A percentile compares a stretch with the other conserved stretches of the same genome.
Evolutionary conservation across 2,329 filamentous ascomycete genomes (phyloP).

Genomic region (Apiospora phragmitis): DNA sequence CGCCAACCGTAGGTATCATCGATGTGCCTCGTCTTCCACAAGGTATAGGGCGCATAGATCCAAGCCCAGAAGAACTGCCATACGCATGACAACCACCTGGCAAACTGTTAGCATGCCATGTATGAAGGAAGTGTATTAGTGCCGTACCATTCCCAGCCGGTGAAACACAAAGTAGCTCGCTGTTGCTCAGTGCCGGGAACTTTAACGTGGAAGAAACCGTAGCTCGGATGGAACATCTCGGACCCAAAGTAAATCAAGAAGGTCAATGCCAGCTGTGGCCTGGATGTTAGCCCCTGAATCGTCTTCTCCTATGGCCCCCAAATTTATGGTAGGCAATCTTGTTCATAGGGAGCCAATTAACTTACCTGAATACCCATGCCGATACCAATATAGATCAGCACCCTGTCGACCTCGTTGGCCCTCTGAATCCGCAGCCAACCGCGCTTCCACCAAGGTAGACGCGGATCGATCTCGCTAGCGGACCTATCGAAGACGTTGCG

Average conservation of each 20-base stretch:
- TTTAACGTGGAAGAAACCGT: slow-evolving; percentile 62
- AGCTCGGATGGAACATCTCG: slow-evolving; percentile 63
- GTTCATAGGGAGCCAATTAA: no score
- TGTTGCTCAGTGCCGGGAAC: slow-evolving; percentile 53
- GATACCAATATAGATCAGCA: slow-evolving; percentile 49
- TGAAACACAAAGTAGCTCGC: slow-evolving; percentile 40
- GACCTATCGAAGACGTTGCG: slow-evolving; percentile 22
- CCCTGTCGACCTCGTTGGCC: slow-evolving; percentile 48
- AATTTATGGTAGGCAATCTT: slow-evolving; percentile 31
- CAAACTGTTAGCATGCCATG: background rate
- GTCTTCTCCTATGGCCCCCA: background rate
- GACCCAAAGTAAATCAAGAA: slow-evolving; percentile 64
- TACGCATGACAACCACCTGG: slow-evolving; percentile 60
- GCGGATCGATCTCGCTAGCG: background rate
- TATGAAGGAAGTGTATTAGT: background rate
- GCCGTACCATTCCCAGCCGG: slow-evolving; percentile 65
- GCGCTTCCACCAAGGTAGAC: slow-evolving; percentile 15
- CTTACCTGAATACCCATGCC: slow-evolving; percentile 50
- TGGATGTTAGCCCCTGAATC: slow-evolving; percentile 19
- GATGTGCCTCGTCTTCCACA: slow-evolving; percentile 62
- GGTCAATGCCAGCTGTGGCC: slow-evolving; percentile 55
- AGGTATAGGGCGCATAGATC: slow-evolving; percentile 59
- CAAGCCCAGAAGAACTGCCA: slow-evolving; percentile 68
- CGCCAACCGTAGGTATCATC: slow-evolving; percentile 68
- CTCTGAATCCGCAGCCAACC: slow-evolving; percentile 32